Conservation (phyloP, 106 monocot species). For the Allium fistulosum region DNA sequence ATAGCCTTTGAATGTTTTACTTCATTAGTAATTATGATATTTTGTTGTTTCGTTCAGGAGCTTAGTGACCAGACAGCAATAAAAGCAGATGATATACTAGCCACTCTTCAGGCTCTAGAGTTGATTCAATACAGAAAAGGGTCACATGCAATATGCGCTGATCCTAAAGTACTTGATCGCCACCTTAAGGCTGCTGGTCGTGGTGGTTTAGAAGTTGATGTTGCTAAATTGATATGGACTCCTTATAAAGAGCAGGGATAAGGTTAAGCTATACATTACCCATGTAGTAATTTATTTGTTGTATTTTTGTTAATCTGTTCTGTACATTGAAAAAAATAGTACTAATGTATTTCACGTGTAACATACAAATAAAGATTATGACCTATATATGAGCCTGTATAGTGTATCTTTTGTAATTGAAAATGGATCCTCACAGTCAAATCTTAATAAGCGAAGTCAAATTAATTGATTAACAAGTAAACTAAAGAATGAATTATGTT, state of each 20-base stretch:
- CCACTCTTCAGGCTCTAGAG: conserved; percentile 76
- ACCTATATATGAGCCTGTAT: too few species aligned
- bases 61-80: conserved; percentile 98
- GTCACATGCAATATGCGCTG: conserved; percentile 91
- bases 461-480: too few species aligned
- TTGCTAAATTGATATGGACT: conserved; percentile 93
- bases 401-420: too few species aligned
- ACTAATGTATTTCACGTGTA: too few species aligned
- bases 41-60: conserved; percentile 35
- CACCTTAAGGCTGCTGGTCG: conserved; percentile 83
- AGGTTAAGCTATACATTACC: background rate
- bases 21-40: background rate
- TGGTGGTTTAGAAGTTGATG: conserved; percentile 87
- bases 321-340: too few species aligned
- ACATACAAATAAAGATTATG: too few species aligned
- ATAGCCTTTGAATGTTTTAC: too few species aligned
- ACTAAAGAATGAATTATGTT: too few species aligned
- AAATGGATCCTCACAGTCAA: too few species aligned
- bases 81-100: conserved; percentile 80
- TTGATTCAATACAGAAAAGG: conserved; percentile 96
- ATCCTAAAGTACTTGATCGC: conserved; percentile 91
- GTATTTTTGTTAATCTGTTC: too few species aligned
- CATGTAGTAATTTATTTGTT: too few species aligned
- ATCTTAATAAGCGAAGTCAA: too few species aligned
- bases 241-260: conserved; percentile 81